Evolutionary conservation across 2,329 filamentous ascomycete species (phyloP), one percentile per base, ranked within the genome.

Genomic region (Colletotrichum echinochloae): DNA sequence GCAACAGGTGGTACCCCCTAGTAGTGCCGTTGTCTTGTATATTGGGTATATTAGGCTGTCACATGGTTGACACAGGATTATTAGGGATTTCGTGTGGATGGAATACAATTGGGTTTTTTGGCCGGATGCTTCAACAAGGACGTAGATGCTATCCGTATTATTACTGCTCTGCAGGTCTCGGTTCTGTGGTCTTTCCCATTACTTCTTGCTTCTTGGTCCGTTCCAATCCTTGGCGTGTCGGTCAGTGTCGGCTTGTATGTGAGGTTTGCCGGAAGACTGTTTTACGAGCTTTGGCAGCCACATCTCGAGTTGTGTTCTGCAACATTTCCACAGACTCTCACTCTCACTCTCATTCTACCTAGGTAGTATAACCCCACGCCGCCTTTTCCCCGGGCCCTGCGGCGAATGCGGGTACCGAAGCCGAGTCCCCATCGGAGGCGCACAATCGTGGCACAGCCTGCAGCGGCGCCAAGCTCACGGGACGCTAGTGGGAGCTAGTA

Each of bases 111-210:
- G 63, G 55, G 44, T 61, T 70, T 70, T 61, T 61, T 35, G 67
- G 63, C 62, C 66, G 57, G 67, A 46, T 52, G 37, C 44, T 66
- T 56, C 63, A 51, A 66, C n/a, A 56, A 61, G 63, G 67, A 61
- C 39, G 56, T 70, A 67, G 63, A 67, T 67, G 67, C 44, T 54
- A 67, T 41, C 59, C 59, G 59, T 61, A 61, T 49, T 71, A 71
- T 59, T 71, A 68, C 46, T 71, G 35, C 59, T 68, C 57, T 71
- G 44, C 51, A 41, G 46, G 52, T 64, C 54, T 52, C 48, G 44
- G 57, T 39, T 54, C 46, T 57, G 57, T 48, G 60, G 65, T 70
- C 51, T 57, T 62, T 51, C 63, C 64, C 62, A 51, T 35, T 23
- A 41, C 33, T 6, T 39, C 33, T 37, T 49, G 37, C n/a, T 61